phyloP scores from a whole-genome alignment of 306 rosid species.

The Quercus aquifolioides region DNA sequence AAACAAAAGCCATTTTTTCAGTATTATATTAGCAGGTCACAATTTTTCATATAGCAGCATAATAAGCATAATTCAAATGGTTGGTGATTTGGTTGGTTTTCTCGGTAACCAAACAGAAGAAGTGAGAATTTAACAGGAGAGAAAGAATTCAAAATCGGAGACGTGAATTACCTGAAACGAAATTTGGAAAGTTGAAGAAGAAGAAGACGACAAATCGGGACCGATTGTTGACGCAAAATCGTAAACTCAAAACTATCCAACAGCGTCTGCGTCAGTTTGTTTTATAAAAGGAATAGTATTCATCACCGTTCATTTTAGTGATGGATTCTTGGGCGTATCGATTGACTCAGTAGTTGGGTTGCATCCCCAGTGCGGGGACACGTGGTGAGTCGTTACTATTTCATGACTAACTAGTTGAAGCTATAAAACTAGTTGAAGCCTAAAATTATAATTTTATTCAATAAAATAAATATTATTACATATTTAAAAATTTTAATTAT shows the following conservation, averaged over 20 bases:
- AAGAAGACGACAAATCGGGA: not conserved
- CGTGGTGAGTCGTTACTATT: no score
- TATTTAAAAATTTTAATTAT: no score
- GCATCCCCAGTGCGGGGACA: no score
- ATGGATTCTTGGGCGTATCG: no score
- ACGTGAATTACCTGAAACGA: not conserved
- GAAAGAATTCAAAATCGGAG: not conserved
- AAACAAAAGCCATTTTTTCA: not conserved
- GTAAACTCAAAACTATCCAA: not conserved
- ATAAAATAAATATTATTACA: no score
- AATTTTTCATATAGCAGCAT: not conserved
- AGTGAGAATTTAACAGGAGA: not conserved
- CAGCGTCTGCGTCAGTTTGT: not conserved
- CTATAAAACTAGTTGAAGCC: fast-evolving
- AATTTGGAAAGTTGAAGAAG: conserved; percentile 1
- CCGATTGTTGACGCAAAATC: not conserved
- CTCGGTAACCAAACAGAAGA: not conserved
- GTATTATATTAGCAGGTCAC: not conserved
- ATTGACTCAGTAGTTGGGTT: no score
- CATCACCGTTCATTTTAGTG: no score
- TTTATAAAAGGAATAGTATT: no score
- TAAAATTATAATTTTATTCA: no score
- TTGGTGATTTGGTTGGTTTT: not conserved
- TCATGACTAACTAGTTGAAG: fast-evolving
- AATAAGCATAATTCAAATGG: not conserved